Evolutionary conservation across 2,329 filamentous ascomycete species (phyloP).

Genomic region (Xylariales sp.): DNA sequence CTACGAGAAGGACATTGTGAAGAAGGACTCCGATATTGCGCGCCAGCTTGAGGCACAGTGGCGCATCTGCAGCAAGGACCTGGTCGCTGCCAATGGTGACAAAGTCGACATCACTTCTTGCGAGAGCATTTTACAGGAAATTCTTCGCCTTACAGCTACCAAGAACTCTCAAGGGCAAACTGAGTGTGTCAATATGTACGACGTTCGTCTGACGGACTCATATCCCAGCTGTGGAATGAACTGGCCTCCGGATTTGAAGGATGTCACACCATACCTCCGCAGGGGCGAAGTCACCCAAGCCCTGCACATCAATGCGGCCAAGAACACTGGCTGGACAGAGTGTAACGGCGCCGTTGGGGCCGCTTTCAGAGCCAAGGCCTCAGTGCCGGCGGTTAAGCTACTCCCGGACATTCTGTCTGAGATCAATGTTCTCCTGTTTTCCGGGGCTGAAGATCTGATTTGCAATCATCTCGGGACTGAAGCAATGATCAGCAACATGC

Average conservation of each 20-base stretch:
- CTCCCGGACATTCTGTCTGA: conserved; percentile 75
- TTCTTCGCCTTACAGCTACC: conserved; percentile 62
- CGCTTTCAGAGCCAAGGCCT: conserved; percentile 67
- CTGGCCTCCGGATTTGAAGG: conserved; percentile 84
- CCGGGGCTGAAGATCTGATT: conserved; percentile 88
- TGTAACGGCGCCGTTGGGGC: conserved; percentile 75
- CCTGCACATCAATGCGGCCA: conserved; percentile 76
- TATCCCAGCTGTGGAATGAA: conserved; percentile 92
- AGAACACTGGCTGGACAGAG: conserved; percentile 86
- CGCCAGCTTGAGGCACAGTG: conserved; percentile 65
- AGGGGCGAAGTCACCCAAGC: conserved; percentile 73
- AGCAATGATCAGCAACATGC: conserved; percentile 80
- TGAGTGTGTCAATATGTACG: conserved; percentile 93
- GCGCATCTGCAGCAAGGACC: conserved; percentile 61
- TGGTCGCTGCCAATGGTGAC: conserved; percentile 46
- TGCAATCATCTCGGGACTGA: conserved; percentile 97
- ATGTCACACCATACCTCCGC: conserved; percentile 80
- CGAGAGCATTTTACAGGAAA: conserved; percentile 69
- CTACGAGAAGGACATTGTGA: conserved; percentile 69
- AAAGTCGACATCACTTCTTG: conserved; percentile 67
- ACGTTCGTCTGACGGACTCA: conserved; percentile 77
- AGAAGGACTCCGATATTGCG: conserved; percentile 60
- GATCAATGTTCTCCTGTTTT: conserved; percentile 81
- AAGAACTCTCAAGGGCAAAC: conserved; percentile 43
- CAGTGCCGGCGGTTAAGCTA: conserved; percentile 67